Base-by-base conservation (phyloP, 2,329 filamentous ascomycete species). In the Trichoderma koningiopsis region DNA sequence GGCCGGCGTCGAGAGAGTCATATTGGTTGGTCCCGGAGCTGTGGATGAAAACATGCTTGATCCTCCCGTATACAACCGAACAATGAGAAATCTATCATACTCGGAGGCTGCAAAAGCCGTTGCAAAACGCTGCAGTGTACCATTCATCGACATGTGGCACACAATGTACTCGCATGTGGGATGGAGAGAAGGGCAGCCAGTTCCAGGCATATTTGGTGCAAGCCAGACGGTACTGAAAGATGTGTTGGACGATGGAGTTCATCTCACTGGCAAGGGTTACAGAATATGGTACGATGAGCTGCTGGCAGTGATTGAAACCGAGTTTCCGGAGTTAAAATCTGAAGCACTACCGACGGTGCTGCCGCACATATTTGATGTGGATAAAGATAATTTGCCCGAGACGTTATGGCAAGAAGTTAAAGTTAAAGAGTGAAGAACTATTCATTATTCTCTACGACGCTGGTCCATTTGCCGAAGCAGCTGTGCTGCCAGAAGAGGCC, bases 261-360 rank as follows among this genome's bases (percentile, higher is more conserved):
- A 66, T 49, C 53, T 66, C 1, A 66, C 63, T 13, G 53, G 63
- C 0, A 14, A 58, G 19, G 63, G 52, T 3, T 58, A 66, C n/a
- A 66, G n/a, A 14, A 66, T 66, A 49, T 66, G 63, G 63, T 66
- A 66, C n/a, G 53, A 66, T 27, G 53, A 66, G 16, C 40, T 66
- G 27, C 14, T 66, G 13, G 35, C 63, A 22, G 29, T 66, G 13
- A 66, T 66, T 7, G 13, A 58, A 22, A 40, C 19, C 7, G 29
- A 49, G 10, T 66, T 49, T 6, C 63, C 53, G 3, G 63, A 58
- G 10, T 1, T 66, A 19, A 43, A 35, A 40, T n/a, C 53, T 7
- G 63, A 58, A 35, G 63, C 53, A 16, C n/a, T 66, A 22, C 63
- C 53, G 14, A 66, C 63, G 27, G 29, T 66, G 7, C 8, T 66